phyloP scores from a whole-genome alignment of 1,284 basidiomycete genomes.

The Schizophyllum commune region DNA sequence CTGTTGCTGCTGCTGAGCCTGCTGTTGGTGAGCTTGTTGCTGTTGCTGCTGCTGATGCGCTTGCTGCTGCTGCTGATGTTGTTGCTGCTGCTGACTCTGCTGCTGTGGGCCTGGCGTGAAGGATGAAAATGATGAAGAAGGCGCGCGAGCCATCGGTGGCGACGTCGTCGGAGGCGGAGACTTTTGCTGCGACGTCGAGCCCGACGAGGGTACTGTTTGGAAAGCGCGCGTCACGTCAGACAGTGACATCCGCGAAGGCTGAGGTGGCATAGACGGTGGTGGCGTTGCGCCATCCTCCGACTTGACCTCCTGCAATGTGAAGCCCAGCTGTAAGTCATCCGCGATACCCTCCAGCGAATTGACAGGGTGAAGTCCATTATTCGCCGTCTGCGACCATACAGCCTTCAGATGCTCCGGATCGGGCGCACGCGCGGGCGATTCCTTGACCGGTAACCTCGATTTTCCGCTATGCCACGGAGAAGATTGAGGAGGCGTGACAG shows the following conservation, averaged over 20 bases:
- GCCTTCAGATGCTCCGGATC: conserved; percentile 76
- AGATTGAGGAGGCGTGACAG: conserved; percentile 44
- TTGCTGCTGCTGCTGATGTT: conserved; percentile 24
- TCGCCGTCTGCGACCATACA: conserved; percentile 74
- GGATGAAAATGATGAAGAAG: conserved; percentile 35
- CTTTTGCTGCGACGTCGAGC: conserved; percentile 34
- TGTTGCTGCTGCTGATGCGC: conserved; percentile 25
- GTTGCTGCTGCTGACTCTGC: conserved; percentile 18
- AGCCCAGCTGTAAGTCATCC: conserved; percentile 71
- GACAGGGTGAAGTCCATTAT: conserved; percentile 50
- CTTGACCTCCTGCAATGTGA: conserved; percentile 73
- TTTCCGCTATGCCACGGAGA: conserved; percentile 57
- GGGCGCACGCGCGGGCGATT: conserved; percentile 54
- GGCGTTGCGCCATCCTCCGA: conserved; percentile 75
- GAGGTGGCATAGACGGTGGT: conserved; percentile 48
- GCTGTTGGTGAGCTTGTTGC: conserved; percentile 20
- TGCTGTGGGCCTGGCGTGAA: neutral
- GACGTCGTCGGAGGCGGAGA: conserved; percentile 40
- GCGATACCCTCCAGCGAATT: conserved; percentile 75
- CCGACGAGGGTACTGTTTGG: conserved; percentile 64
- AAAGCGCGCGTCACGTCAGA: conserved; percentile 77
- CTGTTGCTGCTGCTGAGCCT: conserved; percentile 25
- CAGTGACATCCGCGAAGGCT: conserved; percentile 66
- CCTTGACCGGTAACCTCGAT: conserved; percentile 49
- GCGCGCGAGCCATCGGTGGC: conserved; percentile 20